phyloP scores from a whole-genome alignment of 2,329 filamentous ascomycete species.

The Stagonosporopsis cucurbitacearum region DNA sequence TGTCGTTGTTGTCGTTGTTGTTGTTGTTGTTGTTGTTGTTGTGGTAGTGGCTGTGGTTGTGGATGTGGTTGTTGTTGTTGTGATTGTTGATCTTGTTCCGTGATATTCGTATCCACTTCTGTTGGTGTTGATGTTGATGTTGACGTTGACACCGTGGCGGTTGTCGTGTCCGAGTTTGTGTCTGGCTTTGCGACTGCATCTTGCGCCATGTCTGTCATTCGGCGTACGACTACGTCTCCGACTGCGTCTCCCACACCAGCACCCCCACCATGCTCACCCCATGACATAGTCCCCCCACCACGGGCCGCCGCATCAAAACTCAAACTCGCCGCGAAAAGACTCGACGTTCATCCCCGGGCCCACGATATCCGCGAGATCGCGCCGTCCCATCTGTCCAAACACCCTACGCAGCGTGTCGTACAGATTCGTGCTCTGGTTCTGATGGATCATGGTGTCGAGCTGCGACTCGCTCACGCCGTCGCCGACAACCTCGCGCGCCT shows the following conservation, averaged over 20 bases:
- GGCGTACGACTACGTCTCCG: neutral
- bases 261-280: conserved; percentile 1
- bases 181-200: neutral
- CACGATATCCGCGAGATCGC: conserved; percentile 87
- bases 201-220: neutral
- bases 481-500: conserved; percentile 79
- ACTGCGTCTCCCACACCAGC: neutral
- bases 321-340: conserved; percentile 86
- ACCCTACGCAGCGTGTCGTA: conserved; percentile 93
- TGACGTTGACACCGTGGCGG: no score
- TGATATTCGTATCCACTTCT: no score
- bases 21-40: no score
- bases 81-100: no score
- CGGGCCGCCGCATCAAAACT: conserved; percentile 64
- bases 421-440: conserved; percentile 96
- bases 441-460: conserved; percentile 85
- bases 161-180: neutral
- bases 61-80: no score
- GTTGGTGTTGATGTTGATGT: no score
- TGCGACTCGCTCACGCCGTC: conserved; percentile 69
- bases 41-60: neutral
- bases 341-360: conserved; percentile 90
- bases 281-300: conserved; percentile 12
- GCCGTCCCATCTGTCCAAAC: conserved; percentile 93
- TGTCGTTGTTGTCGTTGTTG: neutral